Base-by-base conservation (phyloP, 208 protist genomes). In the Crithidia expoeki region DNA sequence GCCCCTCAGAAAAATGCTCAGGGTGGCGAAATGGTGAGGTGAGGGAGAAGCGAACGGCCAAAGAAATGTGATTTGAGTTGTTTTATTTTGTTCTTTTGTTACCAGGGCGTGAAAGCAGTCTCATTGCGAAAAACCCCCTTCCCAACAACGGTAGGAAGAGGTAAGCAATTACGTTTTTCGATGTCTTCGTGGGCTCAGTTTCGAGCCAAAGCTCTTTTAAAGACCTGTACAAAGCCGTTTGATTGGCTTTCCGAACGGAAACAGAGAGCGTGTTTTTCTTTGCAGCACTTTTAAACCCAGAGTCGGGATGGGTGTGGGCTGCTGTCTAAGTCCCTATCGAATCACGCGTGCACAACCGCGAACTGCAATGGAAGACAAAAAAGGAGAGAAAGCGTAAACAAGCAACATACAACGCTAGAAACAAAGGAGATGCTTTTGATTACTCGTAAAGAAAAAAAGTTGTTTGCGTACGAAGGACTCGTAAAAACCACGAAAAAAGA, bases 361-460 rank as follows among this genome's bases (percentile, higher is more conserved):
- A 17, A 38, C 19, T n/a, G 4, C 11, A 4, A 33, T 17, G 42
- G 42, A 36, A 44, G 30, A 57, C 34, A 7, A 32, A 19, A 55
- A 50, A 21, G 63, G 38, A 40, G 47, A 28, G 12, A 16, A 21
- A 38, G 52, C 12, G 44, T 4, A n/a, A 58, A 42, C 5, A 40
- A 70, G 60, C 19, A 34, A 55, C n/a, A n/a, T n/a, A n/a, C n/a
- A n/a, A n/a, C n/a, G n/a, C n/a, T n/a, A n/a, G n/a, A 34, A 28
- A 36, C 60, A 64, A 64, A 63, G 60, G 58, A 56, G 28, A 28
- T 5, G 33, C 51, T 61, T 53, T 61, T 70, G 64, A 59, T 70
- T 40, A 52, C 34, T 30, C 14, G 56, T 25, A 36, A 47, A 68
- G 57, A 57, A 42, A 46, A 52, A 66, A 36, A 9, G 2, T 33